phyloP scores from a whole-genome alignment of 2,329 filamentous ascomycete genomes.

The Aspergillus sp. region DNA sequence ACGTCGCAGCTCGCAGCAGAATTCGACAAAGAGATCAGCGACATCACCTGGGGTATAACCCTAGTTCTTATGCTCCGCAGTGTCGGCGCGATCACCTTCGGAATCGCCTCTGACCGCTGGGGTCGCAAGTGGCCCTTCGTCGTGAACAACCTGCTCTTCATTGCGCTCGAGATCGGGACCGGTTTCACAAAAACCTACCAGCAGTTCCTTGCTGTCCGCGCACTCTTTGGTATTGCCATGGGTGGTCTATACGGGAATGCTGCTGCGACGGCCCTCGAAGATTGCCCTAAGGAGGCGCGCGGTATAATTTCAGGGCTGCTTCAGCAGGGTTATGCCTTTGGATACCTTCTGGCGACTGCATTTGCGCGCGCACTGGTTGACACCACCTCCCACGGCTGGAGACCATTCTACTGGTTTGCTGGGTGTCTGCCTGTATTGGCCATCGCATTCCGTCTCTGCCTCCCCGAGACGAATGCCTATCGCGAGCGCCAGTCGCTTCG shows the following conservation, averaged over 20 bases:
- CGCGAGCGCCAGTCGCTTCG: conserved; percentile 65
- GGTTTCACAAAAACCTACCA: conserved; percentile 60
- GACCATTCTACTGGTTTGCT: conserved; percentile 87
- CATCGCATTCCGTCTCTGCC: conserved; percentile 72
- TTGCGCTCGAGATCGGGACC: conserved; percentile 60
- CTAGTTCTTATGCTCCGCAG: conserved; percentile 62
- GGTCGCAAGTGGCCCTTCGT: conserved; percentile 62
- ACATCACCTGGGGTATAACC: conserved; percentile 62
- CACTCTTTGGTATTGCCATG: conserved; percentile 65
- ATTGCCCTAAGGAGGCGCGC: conserved; percentile 58
- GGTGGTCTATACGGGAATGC: conserved; percentile 63
- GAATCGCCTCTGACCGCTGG: conserved; percentile 52
- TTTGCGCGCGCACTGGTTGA: conserved; percentile 9
- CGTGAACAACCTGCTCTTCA: conserved; percentile 61
- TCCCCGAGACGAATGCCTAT: conserved; percentile 78
- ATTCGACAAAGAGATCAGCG: conserved; percentile 55
- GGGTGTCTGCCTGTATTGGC: conserved; percentile 77
- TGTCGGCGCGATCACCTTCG: conserved; percentile 60
- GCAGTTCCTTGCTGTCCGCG: conserved; percentile 59
- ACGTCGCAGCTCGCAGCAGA: conserved; percentile 53
- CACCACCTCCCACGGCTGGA: conserved; percentile 73
- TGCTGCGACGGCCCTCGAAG: conserved; percentile 62
- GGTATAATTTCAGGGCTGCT: conserved; percentile 63
- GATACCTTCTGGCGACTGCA: conserved; percentile 57
- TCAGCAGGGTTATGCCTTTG: conserved; percentile 65